Base-by-base conservation (phyloP, 495 filamentous ascomycete species). In the Lasiosphaeriaceae sp. region DNA sequence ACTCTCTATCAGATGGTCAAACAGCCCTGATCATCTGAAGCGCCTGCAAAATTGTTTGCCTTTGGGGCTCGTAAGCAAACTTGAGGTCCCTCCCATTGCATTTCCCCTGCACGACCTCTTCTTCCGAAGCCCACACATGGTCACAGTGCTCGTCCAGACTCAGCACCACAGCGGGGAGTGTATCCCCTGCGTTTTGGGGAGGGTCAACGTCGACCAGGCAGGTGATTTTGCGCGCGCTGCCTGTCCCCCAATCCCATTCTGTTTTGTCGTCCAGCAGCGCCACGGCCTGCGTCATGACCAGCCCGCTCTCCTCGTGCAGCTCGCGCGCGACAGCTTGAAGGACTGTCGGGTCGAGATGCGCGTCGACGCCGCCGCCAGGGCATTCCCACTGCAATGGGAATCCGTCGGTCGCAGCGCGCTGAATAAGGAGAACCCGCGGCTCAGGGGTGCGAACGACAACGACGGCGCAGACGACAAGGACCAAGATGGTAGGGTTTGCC, bases 261-360 rank as follows among this genome's bases (percentile, higher is more conserved):
- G 24, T 21, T 24, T 56, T 54, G 11, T 63, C 62, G 9, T 56
- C 63, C 8, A 79, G 65, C 44, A 72, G 59, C 9, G 55, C 55
- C 16, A 57, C 50, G 16, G 78, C 62, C 21, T 52, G 59, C 11
- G 41, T 60, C 23, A 72, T 65, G 2, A 44, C 51, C 19, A 83
- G 57, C 11, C 74, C 79, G 1, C 76, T 73, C 61, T 83, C 80
- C 59, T 83, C 80, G 58, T 60, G 67, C n/a, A 83, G 55, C 65
- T 83, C 80, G 12, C 80, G 66, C 44, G 56, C 68, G 4, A 73
- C 63, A 0, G 67, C 77, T 45, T 79, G 71, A 17, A 82, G 58
- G 24, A 82, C 56, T 1, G 74, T 74, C 16, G 20, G 12, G 52
- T 73, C 63, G 43, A 77, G 73, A 11, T 69, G 63, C 21, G 60